These are phyloP conservation scores for Coemansia sp. DNA, from an alignment of 192 early-diverging fungal genomes.

Conservation along the genomic window DNA sequence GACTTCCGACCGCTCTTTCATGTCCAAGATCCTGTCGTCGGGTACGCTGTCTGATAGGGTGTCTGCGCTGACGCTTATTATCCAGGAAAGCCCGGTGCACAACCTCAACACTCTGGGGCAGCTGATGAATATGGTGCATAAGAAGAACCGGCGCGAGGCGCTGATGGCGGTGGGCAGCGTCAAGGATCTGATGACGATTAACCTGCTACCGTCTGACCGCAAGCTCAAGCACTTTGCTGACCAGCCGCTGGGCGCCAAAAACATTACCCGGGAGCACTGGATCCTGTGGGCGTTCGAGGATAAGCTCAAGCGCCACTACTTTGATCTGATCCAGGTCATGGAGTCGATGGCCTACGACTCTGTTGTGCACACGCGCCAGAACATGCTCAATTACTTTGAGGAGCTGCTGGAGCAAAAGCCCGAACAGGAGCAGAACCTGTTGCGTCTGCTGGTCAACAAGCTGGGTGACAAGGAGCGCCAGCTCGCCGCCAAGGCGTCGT, in stretches of 20 bases:
- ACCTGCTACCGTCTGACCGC: constrained; percentile 76
- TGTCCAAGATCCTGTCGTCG: constrained; percentile 82
- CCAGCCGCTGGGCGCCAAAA: constrained; percentile 66
- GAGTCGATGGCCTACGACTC: constrained; percentile 88
- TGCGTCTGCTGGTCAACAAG: constrained; percentile 92
- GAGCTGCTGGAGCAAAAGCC: constrained; percentile 84
- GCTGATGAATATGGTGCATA: constrained; percentile 82
- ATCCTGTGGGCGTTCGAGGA: constrained; percentile 95
- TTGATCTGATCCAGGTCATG: constrained; percentile 85
- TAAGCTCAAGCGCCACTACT: constrained; percentile 86
- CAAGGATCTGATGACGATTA: constrained; percentile 85
- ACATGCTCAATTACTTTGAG: constrained; percentile 73
- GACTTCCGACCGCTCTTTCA: constrained; percentile 82
- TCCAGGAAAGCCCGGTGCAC: constrained; percentile 93
- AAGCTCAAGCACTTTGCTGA: constrained; percentile 95
- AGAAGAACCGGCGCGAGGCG: constrained; percentile 88
- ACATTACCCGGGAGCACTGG: constrained; percentile 72
- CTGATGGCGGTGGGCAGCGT: constrained; percentile 82
- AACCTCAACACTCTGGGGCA: constrained; percentile 68
- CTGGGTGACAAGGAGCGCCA: constrained; percentile 90
- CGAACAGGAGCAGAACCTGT: constrained; percentile 95
- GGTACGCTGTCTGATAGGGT: constrained; percentile 94
- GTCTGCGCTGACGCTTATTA: constrained; percentile 87
- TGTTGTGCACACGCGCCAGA: constrained; percentile 79
- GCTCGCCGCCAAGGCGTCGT: constrained; percentile 81